Evolutionary conservation across 495 filamentous ascomycete genomes (phyloP).

Genomic region (Aspergillus conjunctus): DNA sequence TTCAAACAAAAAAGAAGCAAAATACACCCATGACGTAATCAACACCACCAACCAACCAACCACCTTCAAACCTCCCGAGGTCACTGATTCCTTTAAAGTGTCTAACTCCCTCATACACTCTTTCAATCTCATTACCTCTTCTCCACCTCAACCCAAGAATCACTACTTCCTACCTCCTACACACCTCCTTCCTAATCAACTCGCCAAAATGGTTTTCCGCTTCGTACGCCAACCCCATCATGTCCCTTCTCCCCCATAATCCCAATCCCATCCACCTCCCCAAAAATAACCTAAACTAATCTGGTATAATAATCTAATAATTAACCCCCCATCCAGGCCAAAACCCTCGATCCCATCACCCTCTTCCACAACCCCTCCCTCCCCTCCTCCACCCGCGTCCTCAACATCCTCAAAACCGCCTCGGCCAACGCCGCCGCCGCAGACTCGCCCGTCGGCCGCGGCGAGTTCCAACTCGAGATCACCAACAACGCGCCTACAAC

Average conservation of each 20-base stretch:
- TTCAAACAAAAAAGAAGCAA: background rate
- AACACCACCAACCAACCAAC: background rate
- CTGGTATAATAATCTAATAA: constrained; percentile 19
- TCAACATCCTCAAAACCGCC: constrained; percentile 73
- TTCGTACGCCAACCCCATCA: constrained; percentile 35
- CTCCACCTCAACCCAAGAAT: no score
- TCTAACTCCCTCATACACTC: no score
- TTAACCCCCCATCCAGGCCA: constrained; percentile 52
- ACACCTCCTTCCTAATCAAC: constrained; percentile 1
- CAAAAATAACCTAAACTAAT: constrained; percentile 1
- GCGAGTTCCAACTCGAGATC: constrained; percentile 83
- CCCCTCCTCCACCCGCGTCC: constrained; percentile 64
- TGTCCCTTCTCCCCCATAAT: background rate
- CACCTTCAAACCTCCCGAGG: background rate
- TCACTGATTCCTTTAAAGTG: no score
- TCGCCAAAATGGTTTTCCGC: constrained; percentile 43
- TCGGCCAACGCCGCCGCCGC: constrained; percentile 55
- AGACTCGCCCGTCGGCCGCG: constrained; percentile 51
- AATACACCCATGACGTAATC: constrained; percentile 16
- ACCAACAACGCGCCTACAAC: constrained; percentile 77
- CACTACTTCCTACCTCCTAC: background rate
- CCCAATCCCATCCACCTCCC: constrained; percentile 8
- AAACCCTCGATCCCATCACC: constrained; percentile 87
- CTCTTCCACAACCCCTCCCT: constrained; percentile 84
- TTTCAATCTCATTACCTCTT: background rate